phyloP scores from a whole-genome alignment of 768 basidiomycete genomes.

The Leccinum pellstonianum region DNA sequence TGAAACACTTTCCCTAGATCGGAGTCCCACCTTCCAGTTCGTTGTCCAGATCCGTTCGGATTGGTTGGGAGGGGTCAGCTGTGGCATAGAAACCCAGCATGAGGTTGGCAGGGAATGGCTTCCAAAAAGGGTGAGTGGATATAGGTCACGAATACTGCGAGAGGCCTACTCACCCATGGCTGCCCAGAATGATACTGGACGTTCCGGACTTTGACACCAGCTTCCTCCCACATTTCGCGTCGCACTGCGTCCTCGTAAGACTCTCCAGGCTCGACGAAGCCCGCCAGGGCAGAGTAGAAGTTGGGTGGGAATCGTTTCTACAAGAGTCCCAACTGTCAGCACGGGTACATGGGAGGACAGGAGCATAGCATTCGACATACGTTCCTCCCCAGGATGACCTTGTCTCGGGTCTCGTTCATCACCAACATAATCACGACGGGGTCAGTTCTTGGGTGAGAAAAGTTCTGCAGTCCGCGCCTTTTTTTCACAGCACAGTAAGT shows the following conservation, averaged over 20 bases:
- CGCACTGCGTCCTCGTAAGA: conserved; percentile 91
- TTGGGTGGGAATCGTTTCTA: conserved; percentile 65
- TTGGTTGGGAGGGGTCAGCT: conserved; percentile 68
- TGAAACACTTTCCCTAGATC: not conserved
- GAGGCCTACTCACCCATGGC: conserved; percentile 65
- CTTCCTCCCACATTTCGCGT: conserved; percentile 95
- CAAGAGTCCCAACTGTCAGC: not conserved
- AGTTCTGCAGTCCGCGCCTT: conserved; percentile 87
- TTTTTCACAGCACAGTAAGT: not conserved
- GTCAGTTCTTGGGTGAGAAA: conserved; percentile 77
- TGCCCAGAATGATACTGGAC: conserved; percentile 83
- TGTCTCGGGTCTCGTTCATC: conserved; percentile 75
- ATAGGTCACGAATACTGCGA: not conserved
- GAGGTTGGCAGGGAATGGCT: conserved; percentile 89
- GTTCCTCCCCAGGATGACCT: conserved; percentile 83
- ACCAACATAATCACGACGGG: conserved; percentile 91
- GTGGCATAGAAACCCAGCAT: conserved; percentile 90
- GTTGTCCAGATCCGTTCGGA: conserved; percentile 87
- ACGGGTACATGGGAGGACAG: not conserved
- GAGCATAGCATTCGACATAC: conserved; percentile 41
- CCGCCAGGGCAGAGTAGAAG: conserved; percentile 89
- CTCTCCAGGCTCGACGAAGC: conserved; percentile 94
- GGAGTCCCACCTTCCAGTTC: conserved; percentile 74
- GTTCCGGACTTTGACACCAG: conserved; percentile 83
- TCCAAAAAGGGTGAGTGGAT: conserved; percentile 2